phyloP scores from a whole-genome alignment of 139 green algal genomes.

The Chlorella sorokiniana region DNA sequence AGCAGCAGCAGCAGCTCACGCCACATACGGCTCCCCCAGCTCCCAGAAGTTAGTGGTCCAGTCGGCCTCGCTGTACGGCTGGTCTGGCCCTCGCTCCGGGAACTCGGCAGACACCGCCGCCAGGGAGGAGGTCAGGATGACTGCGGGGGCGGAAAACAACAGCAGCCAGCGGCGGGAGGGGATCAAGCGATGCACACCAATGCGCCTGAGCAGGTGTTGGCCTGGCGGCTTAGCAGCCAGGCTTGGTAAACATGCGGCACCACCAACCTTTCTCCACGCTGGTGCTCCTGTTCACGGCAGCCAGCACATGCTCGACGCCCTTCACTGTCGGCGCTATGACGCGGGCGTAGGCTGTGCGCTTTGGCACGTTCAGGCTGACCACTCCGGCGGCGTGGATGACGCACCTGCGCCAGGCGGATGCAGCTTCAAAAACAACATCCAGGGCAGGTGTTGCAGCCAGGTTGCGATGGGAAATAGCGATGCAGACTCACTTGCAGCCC shows the following conservation, averaged over 20 bases:
- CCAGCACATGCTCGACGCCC: conserved; percentile 65
- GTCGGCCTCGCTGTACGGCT: not conserved
- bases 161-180: not conserved
- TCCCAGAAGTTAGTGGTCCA: not conserved
- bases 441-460: not conserved
- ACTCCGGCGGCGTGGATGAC: conserved; percentile 70
- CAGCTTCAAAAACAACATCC: not conserved
- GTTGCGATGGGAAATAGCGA: not conserved
- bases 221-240: too few relatives aligned
- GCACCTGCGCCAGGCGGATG: conserved; percentile 7
- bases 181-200: not conserved
- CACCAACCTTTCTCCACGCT: conserved; percentile 41
- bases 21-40: not conserved
- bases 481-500: conserved; percentile 28
- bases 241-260: too few relatives aligned
- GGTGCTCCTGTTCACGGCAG: conserved; percentile 41
- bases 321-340: conserved; percentile 55
- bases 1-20: not conserved
- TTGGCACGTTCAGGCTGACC: conserved; percentile 4
- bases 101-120: conserved; percentile 43
- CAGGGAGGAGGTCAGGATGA: conserved; percentile 65
- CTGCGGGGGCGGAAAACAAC: not conserved
- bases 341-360: conserved; percentile 27
- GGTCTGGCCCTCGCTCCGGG: conserved; percentile 19
- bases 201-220: not conserved